Conservation (phyloP, 371 early-diverging fungal species). For the Dichotomocladium elegans region DNA sequence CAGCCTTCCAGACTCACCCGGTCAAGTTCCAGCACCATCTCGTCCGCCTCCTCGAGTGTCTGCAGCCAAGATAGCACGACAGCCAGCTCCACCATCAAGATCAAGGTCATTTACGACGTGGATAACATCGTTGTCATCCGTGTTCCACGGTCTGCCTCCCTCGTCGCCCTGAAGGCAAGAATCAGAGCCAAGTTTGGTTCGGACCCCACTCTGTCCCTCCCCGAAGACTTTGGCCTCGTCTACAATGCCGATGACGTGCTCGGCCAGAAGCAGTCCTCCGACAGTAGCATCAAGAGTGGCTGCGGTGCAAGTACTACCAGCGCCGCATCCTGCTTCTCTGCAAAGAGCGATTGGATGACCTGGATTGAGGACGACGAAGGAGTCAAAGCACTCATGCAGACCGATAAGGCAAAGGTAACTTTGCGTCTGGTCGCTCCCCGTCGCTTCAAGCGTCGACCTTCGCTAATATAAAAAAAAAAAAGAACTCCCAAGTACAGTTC, state of each 20-base stretch:
- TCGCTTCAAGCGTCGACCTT: not conserved
- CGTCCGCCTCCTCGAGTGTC: not conserved
- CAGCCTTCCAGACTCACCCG: slow-evolving; percentile 11
- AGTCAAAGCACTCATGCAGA: slow-evolving; percentile 9
- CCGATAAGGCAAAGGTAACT: slow-evolving; percentile 19
- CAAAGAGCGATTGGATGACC: slow-evolving; percentile 3
- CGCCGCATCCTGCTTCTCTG: slow-evolving; percentile 12
- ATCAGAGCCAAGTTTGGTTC: slow-evolving; percentile 16
- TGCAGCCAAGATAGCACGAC: slow-evolving; percentile 6
- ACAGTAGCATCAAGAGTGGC: too few relatives aligned
- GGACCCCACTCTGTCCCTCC: slow-evolving; percentile 7
- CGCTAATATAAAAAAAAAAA: not conserved
- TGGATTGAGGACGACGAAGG: slow-evolving; percentile 9
- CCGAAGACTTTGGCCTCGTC: slow-evolving; percentile 12
- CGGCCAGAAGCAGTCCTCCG: slow-evolving; percentile 13
- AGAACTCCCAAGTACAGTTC: not conserved
- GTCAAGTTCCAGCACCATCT: slow-evolving; percentile 3
- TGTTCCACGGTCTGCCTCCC: slow-evolving; percentile 16
- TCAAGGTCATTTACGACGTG: slow-evolving; percentile 26
- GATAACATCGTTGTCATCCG: slow-evolving; percentile 29
- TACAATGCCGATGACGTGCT: slow-evolving; percentile 12
- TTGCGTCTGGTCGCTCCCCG: slow-evolving; percentile 18
- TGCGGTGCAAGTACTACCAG: slow-evolving; percentile 13
- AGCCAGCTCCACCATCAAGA: slow-evolving; percentile 13
- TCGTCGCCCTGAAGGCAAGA: slow-evolving; percentile 12